These are phyloP conservation scores for Rhodotorula paludigena DNA, from an alignment of 768 basidiomycete species.

Conservation along the genomic window DNA sequence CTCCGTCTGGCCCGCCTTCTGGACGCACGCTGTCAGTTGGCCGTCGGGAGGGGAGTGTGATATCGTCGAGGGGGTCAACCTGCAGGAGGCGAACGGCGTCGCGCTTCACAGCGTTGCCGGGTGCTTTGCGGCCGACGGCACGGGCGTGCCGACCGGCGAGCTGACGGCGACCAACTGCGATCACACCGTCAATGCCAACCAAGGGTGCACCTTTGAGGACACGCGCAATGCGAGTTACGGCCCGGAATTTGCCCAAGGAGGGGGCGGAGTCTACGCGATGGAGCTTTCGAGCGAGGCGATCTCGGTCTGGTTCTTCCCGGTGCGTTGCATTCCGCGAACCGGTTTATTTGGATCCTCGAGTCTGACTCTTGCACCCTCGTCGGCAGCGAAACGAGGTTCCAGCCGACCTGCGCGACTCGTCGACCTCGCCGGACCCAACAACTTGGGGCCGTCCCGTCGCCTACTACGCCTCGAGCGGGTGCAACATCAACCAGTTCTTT, in stretches of 20 bases:
- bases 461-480: constrained; percentile 53
- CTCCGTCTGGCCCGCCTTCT: constrained; percentile 36
- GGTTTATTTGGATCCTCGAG: too few species aligned
- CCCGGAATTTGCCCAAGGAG: constrained; percentile 50
- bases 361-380: too few species aligned
- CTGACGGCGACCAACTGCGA: constrained; percentile 22
- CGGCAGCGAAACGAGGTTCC: constrained; percentile 43
- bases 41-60: constrained; percentile 58
- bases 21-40: constrained; percentile 30
- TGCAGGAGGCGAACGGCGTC: constrained; percentile 62
- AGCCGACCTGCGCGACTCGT: constrained; percentile 23
- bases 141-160: constrained; percentile 32
- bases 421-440: constrained; percentile 53
- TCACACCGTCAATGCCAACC: constrained; percentile 19
- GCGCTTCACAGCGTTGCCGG: constrained; percentile 64
- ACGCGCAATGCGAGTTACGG: constrained; percentile 48
- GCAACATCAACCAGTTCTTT: constrained; percentile 47
- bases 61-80: constrained; percentile 76
- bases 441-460: constrained; percentile 60
- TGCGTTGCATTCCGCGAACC: constrained; percentile 38
- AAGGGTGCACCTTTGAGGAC: constrained; percentile 26
- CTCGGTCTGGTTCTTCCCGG: constrained; percentile 59
- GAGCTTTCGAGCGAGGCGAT: constrained; percentile 51
- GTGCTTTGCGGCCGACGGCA: constrained; percentile 8
- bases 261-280: constrained; percentile 54